phyloP scores from a whole-genome alignment of 1,284 basidiomycete genomes.

The Coriolopsis trogii region DNA sequence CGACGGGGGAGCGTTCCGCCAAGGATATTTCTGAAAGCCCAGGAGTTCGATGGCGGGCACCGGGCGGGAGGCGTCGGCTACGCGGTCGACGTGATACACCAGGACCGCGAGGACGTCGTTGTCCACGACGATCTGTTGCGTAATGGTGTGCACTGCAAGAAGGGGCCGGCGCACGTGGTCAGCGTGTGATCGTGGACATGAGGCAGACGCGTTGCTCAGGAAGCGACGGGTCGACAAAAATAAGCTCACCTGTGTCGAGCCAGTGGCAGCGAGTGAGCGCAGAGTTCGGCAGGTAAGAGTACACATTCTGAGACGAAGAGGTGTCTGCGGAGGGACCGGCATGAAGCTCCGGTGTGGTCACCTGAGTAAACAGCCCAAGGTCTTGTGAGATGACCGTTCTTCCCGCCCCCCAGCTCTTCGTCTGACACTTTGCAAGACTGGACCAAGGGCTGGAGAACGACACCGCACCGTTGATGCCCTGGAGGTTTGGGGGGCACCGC shows the following conservation, averaged over 20 bases:
- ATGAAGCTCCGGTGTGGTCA: constrained; percentile 29
- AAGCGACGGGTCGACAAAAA: background rate
- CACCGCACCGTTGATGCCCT: constrained; percentile 65
- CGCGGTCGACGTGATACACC: constrained; percentile 67
- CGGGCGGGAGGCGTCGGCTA: constrained; percentile 40
- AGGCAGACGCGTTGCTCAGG: constrained; percentile 19
- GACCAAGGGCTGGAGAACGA: constrained; percentile 55
- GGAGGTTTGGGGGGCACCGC: constrained; percentile 49
- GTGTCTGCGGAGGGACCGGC: constrained; percentile 21
- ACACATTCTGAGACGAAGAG: constrained; percentile 33
- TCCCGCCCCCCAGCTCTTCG: constrained; percentile 52
- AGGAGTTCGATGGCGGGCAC: constrained; percentile 61
- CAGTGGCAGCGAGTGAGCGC: constrained; percentile 62
- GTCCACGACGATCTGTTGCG: constrained; percentile 70
- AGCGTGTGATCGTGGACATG: constrained; percentile 23
- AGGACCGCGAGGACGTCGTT: constrained; percentile 61
- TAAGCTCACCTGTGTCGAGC: constrained; percentile 47
- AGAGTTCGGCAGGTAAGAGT: constrained; percentile 63
- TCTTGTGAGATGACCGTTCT: constrained; percentile 54
- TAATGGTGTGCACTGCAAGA: constrained; percentile 56
- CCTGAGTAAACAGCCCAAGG: constrained; percentile 48
- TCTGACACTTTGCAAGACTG: constrained; percentile 58
- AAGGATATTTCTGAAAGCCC: constrained; percentile 52
- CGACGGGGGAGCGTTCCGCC: constrained; percentile 15
- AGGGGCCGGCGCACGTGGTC: constrained; percentile 19